Conservation (phyloP, 345 rosid genomes). For the Trapa incisa region DNA sequence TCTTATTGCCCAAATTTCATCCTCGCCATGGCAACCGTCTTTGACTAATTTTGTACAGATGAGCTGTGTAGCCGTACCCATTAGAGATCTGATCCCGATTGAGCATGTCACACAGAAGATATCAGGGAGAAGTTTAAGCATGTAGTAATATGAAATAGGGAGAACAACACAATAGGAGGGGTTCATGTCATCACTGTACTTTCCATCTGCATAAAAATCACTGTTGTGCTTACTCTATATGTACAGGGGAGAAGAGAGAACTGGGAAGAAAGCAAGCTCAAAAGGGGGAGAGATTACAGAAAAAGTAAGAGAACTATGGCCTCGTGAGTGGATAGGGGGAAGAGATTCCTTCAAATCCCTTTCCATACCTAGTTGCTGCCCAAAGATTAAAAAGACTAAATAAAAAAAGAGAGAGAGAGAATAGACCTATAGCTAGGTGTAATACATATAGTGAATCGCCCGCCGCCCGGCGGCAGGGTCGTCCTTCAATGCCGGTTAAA, state of each 20-base stretch:
- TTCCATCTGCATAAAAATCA: constrained; percentile 1
- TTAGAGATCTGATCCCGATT: too few relatives aligned
- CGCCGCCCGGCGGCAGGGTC: too few relatives aligned
- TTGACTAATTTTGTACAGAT: too few relatives aligned
- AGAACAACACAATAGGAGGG: too few relatives aligned
- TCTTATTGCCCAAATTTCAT: too few relatives aligned
- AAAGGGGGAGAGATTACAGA: background rate
- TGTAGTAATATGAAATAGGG: background rate
- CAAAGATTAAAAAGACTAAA: constrained; percentile 2
- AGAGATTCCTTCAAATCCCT: constrained; percentile 16
- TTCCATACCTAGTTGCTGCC: constrained; percentile 11
- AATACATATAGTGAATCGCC: too few relatives aligned
- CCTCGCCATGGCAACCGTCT: too few relatives aligned
- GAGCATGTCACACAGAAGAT: background rate
- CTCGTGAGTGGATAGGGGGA: constrained; percentile 4
- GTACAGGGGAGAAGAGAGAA: background rate
- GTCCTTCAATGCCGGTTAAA: background rate
- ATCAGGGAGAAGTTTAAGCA: too few relatives aligned
- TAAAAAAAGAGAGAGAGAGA: background rate
- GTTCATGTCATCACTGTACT: constrained; percentile 1
- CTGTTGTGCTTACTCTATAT: background rate
- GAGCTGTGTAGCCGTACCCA: too few relatives aligned
- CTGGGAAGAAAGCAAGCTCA: background rate
- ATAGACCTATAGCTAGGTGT: too few relatives aligned
- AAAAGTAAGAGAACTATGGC: background rate